Evolutionary conservation across 2,329 filamentous ascomycete genomes (phyloP), one percentile per base, ranked within the genome.

Genomic region (Coleophoma crateriformis): DNA sequence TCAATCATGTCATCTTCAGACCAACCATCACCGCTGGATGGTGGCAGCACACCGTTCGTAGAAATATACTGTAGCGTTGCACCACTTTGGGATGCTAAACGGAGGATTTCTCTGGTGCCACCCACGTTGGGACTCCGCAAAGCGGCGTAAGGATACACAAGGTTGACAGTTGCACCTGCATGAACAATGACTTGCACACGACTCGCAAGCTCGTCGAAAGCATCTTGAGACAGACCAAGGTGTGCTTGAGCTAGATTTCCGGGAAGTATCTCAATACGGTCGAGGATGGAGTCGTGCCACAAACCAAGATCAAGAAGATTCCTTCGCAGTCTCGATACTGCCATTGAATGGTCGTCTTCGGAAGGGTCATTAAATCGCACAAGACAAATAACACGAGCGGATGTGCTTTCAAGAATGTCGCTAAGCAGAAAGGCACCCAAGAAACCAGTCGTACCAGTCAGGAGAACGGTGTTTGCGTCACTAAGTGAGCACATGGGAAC

Each of bases 401-500:
- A 69, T 14, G 74, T 73, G 20, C 84, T 74, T 46, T 79, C 77
- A 1, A 96, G 74, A 2, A 95, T 68, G 47, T 95, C 88, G 49
- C 78, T 77, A 33, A 95, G 72, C 7, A 96, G 73, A 61, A 90
- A 95, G 0, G 87, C 80, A 33, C 91, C 90, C 19, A 96, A 69
- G 73, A 95, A 96, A 2, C 90, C 91, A 3, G 90, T 96, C 2
- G 87, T 88, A 43, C 91, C 90, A 4, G 90, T 96, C 12, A 96
- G 69, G 65, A 96, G 85, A 7, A 94, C 75, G 0, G 85, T 89
- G 37, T 70, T 52, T 46, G 68, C 54, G 54, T 65, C 53, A n/a
- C 61, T 55, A 15, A 62, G 51, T 1, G 58, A 46, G 33, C 64
- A 58, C 20, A 60, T 51, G 14, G 74, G 75, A 2, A 75, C 69